A percentile compares a stretch with the other conserved stretches of the same genome.
These are phyloP conservation scores for Blastocystis sp. DNA, from an alignment of 352 stramenopile species.

Conservation along the genomic window DNA sequence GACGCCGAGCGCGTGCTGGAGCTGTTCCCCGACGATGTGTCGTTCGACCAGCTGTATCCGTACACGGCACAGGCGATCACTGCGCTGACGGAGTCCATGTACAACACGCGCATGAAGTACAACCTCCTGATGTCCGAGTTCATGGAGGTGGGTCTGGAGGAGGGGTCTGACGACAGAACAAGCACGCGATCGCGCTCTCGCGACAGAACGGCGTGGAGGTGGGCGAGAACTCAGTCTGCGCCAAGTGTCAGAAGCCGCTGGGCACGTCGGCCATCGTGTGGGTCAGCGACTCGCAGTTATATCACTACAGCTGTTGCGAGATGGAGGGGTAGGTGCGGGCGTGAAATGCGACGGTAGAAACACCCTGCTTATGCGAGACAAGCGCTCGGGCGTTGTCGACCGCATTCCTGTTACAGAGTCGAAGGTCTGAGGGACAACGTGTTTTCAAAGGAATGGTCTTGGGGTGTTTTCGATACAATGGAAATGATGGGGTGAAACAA, in stretches of 20 bases:
- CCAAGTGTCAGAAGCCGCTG: conserved; percentile 25
- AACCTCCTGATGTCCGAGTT: conserved; percentile 42
- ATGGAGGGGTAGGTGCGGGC: not conserved
- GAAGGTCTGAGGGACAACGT: conserved; percentile 11
- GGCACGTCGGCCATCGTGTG: conserved; percentile 28
- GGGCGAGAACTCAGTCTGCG: conserved; percentile 9
- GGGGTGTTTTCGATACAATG: no score
- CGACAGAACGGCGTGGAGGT: conserved; percentile 20
- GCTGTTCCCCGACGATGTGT: not conserved
- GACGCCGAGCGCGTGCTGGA: not conserved
- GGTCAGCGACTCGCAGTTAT: not conserved
- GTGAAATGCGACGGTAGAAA: not conserved
- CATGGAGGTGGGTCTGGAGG: not conserved
- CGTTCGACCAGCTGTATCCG: conserved; percentile 7
- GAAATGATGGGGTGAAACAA: no score
- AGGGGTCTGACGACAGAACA: not conserved
- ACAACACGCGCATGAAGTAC: conserved; percentile 47
- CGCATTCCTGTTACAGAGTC: not conserved
- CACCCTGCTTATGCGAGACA: not conserved
- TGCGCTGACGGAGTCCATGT: conserved; percentile 6
- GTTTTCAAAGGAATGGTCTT: no score
- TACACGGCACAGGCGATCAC: conserved; percentile 5
- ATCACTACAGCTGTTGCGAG: conserved; percentile 49
- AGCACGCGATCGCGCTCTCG: not conserved
- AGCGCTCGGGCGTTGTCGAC: conserved; percentile 3